A percentile compares a stretch with the other conserved stretches of the same genome.
phyloP scores from a whole-genome alignment of 371 early-diverging fungal species.

The Apophysomyces sp. region DNA sequence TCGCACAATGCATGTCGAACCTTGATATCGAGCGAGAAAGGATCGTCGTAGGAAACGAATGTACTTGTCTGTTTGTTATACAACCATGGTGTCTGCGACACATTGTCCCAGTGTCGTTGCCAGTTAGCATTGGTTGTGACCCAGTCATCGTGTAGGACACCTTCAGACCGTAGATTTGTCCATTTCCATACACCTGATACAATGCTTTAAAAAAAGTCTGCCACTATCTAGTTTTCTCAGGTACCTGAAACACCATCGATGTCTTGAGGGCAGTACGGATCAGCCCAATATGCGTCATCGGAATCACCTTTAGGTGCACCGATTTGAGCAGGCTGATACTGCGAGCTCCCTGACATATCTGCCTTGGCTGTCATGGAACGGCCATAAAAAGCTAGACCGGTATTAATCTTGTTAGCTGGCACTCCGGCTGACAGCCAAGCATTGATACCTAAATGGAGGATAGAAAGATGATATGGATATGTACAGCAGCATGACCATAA shows the following conservation, averaged over 20 bases:
- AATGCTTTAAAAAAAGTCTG: constrained; percentile 18
- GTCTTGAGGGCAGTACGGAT: constrained; percentile 40
- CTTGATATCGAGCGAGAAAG: constrained; percentile 55
- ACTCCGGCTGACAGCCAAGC: constrained; percentile 65
- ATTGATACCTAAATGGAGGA: constrained; percentile 33
- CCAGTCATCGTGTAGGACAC: constrained; percentile 37
- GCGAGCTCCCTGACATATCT: constrained; percentile 45
- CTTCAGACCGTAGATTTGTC: constrained; percentile 58
- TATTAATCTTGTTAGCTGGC: constrained; percentile 61
- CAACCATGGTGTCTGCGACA: constrained; percentile 70
- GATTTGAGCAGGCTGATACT: constrained; percentile 34
- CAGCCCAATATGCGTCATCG: constrained; percentile 48
- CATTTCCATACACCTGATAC: constrained; percentile 61
- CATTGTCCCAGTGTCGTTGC: constrained; percentile 63
- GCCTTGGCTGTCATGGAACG: constrained; percentile 53
- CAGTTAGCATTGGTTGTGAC: constrained; percentile 48
- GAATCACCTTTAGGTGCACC: constrained; percentile 54
- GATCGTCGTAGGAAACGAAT: constrained; percentile 70
- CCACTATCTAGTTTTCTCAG: neutral
- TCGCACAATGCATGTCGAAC: constrained; percentile 52
- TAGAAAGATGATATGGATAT: neutral
- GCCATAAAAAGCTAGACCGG: constrained; percentile 72
- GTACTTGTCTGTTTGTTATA: constrained; percentile 53
- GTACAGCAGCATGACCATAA: neutral
- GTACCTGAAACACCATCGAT: constrained; percentile 36